phyloP scores from a whole-genome alignment of 2,329 filamentous ascomycete genomes.

The Neonectria sp. region DNA sequence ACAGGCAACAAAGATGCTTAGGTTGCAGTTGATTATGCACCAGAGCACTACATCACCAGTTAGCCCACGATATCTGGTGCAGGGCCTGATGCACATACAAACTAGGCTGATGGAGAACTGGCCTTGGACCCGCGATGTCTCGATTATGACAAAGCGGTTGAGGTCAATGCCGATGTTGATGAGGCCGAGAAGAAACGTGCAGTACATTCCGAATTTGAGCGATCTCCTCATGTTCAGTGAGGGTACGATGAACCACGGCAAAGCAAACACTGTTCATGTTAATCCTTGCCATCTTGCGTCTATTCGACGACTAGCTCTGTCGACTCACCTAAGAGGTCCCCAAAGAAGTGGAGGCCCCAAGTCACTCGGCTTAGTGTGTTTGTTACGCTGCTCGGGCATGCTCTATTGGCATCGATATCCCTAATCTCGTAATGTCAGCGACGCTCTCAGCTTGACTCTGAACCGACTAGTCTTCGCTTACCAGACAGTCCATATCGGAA shows the following conservation, averaged over 20 bases:
- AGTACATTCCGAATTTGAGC: conserved; percentile 35
- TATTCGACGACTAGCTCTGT: no score
- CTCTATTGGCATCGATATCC: neutral
- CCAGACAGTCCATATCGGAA: conserved; percentile 33
- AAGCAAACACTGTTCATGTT: conserved; percentile 18
- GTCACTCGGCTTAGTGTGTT: neutral
- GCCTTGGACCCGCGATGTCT: conserved; percentile 7
- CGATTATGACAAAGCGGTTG: conserved; percentile 34
- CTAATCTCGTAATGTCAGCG: neutral
- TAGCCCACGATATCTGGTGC: neutral
- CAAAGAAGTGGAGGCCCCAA: neutral
- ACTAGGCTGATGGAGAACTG: conserved; percentile 37
- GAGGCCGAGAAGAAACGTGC: conserved; percentile 35
- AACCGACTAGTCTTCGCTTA: neutral
- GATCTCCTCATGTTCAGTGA: conserved; percentile 33
- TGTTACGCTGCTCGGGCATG: neutral
- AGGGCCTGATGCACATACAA: conserved; percentile 7
- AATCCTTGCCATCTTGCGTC: no score
- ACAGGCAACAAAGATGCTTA: conserved; percentile 39
- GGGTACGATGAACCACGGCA: conserved; percentile 10
- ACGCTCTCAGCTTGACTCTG: neutral
- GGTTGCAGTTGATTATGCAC: conserved; percentile 34
- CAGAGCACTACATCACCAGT: conserved; percentile 29
- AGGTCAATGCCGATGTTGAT: conserved; percentile 38
- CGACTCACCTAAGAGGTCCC: conserved; percentile 13